phyloP scores from a whole-genome alignment of 176 grass and related monocot species.

The Avena eriantha region DNA sequence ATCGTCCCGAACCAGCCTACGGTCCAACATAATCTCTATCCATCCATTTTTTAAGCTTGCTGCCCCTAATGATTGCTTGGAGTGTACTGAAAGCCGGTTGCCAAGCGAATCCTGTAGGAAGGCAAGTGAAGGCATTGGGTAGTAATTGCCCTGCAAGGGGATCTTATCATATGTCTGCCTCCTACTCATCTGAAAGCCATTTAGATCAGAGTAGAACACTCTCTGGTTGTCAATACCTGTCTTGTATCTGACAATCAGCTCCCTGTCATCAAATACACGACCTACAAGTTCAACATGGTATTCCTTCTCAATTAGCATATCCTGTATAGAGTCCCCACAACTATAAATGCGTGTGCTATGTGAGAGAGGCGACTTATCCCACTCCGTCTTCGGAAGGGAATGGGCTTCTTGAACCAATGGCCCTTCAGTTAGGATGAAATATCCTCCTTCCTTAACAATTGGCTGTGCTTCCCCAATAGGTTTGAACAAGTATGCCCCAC shows the following conservation, averaged over 20 bases:
- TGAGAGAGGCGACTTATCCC: constrained; percentile 70
- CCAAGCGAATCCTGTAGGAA: constrained; percentile 90
- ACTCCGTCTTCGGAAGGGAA: constrained; percentile 84
- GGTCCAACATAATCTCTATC: constrained; percentile 98
- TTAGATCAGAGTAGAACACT: constrained; percentile 95
- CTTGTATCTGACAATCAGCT: constrained; percentile 93
- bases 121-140: constrained; percentile 92
- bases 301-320: constrained; percentile 94
- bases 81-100: constrained; percentile 85
- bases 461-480: constrained; percentile 76
- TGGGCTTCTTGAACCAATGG: constrained; percentile 83
- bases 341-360: constrained; percentile 89
- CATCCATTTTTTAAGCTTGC: constrained; percentile 96
- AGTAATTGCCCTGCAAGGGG: constrained; percentile 97
- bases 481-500: constrained; percentile 98
- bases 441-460: constrained; percentile 75
- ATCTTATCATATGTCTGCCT: constrained; percentile 95
- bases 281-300: constrained; percentile 94
- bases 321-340: constrained; percentile 70
- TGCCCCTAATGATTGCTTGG: constrained; percentile 85
- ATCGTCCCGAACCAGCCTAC: constrained; percentile 83
- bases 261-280: constrained; percentile 75
- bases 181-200: constrained; percentile 97
- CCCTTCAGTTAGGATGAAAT: constrained; percentile 88
- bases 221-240: constrained; percentile 85